These are phyloP conservation scores for Verticillium dahliae DNA, from an alignment of 2,329 filamentous ascomycete genomes.

Conservation along the genomic window DNA sequence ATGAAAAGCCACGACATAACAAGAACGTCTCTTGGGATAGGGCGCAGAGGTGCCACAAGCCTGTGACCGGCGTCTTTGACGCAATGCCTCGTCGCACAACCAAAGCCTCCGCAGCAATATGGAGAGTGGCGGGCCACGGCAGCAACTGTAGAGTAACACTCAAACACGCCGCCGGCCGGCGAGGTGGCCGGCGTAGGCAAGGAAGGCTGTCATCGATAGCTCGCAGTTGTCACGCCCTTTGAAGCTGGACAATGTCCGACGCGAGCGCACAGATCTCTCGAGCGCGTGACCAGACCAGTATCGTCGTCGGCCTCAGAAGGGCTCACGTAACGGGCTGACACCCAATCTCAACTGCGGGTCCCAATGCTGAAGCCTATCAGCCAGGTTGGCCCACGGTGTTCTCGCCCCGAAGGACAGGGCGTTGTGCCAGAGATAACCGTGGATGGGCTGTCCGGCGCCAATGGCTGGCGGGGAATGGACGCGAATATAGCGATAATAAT, in stretches of 20 bases:
- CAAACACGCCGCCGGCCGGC: not conserved
- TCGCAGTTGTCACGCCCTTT: not conserved
- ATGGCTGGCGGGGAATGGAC: not conserved
- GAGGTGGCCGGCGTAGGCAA: not conserved
- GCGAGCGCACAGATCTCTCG: not conserved
- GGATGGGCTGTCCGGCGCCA: not conserved
- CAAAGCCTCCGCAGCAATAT: too few species aligned
- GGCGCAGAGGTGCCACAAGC: not conserved
- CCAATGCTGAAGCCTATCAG: not conserved
- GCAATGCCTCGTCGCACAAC: too few species aligned
- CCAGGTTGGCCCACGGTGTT: not conserved
- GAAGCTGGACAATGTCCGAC: not conserved
- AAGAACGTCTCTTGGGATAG: not conserved
- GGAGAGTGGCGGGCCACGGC: too few species aligned
- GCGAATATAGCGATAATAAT: not conserved
- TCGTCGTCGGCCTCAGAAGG: not conserved
- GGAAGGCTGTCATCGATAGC: not conserved
- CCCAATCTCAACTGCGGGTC: not conserved
- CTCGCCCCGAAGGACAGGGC: not conserved
- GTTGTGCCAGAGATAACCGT: not conserved
- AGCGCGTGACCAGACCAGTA: not conserved
- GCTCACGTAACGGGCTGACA: not conserved
- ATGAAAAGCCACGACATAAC: not conserved
- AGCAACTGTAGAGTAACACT: too few species aligned
- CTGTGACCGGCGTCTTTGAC: too few species aligned